These are phyloP conservation scores for Xylaria sp. DNA, from an alignment of 2,329 filamentous ascomycete species.

Conservation along the genomic window DNA sequence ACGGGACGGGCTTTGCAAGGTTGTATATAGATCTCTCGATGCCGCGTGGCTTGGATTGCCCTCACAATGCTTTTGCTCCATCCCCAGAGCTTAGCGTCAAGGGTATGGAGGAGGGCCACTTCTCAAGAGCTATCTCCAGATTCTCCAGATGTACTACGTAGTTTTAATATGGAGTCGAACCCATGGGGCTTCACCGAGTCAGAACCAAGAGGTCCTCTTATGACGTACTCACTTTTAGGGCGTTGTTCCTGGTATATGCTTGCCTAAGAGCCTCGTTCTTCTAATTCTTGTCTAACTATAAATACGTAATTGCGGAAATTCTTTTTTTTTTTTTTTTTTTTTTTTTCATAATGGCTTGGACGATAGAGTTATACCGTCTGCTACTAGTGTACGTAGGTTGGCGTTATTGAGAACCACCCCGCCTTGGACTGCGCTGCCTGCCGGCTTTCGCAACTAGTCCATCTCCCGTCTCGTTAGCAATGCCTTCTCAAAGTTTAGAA, in stretches of 20 bases:
- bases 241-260: neutral
- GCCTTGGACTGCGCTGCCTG: neutral
- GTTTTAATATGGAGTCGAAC: slow-evolving; percentile 18
- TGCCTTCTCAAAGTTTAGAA: neutral
- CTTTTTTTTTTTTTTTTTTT: neutral
- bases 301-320: neutral
- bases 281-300: neutral
- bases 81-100: slow-evolving; percentile 3
- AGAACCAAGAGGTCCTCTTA: neutral
- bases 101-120: slow-evolving; percentile 15
- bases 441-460: neutral
- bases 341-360: neutral
- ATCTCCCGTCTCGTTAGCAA: slow-evolving; percentile 11
- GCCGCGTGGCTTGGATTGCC: neutral
- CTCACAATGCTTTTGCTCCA: neutral
- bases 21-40: neutral
- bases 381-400: neutral
- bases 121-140: slow-evolving; percentile 16
- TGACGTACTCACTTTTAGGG: neutral
- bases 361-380: neutral
- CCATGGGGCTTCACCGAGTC: slow-evolving; percentile 18
- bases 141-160: slow-evolving; percentile 20
- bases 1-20: neutral
- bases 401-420: neutral
- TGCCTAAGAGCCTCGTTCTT: neutral